Percentiles rank a stretch among this genome's conserved stretches.
Evolutionary conservation across 257 asterid species (phyloP).

Genomic region (Ballota nigra): DNA sequence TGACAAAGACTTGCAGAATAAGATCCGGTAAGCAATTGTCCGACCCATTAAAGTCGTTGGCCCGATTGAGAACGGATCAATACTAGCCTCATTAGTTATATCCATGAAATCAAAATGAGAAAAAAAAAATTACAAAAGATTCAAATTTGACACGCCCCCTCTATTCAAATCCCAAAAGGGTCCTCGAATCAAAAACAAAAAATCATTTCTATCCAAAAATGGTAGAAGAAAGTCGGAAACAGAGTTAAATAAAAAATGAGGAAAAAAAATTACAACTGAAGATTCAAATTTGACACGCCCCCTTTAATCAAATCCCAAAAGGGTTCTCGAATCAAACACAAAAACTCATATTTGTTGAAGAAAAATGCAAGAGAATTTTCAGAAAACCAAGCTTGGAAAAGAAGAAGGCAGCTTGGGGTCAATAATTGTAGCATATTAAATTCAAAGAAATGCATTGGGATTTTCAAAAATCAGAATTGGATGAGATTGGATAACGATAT

Average conservation of each 20-base stretch:
- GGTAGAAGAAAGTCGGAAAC: background rate
- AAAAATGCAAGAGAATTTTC: background rate
- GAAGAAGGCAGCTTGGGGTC: background rate
- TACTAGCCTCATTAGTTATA: conserved; percentile 79
- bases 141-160: conserved; percentile 8
- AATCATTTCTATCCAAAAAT: background rate
- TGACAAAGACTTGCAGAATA: conserved; percentile 71
- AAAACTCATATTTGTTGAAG: background rate
- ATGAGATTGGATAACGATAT: background rate
- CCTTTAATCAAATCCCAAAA: conserved; percentile 18
- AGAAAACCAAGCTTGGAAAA: background rate
- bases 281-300: conserved; percentile 13
- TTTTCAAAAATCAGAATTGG: background rate
- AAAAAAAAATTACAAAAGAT: background rate
- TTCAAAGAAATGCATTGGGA: background rate
- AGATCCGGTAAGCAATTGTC: conserved; percentile 64
- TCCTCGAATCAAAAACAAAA: conserved; percentile 8
- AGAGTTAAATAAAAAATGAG: background rate
- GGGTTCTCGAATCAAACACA: conserved; percentile 14
- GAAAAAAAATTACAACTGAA: background rate
- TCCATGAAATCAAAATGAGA: conserved; percentile 51
- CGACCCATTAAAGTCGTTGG: conserved; percentile 78
- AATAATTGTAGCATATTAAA: background rate
- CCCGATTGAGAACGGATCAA: conserved; percentile 78
- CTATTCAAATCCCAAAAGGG: conserved; percentile 21